Base-by-base conservation (phyloP, 179 eudicot species). In the Sideroxylon spinosum region DNA sequence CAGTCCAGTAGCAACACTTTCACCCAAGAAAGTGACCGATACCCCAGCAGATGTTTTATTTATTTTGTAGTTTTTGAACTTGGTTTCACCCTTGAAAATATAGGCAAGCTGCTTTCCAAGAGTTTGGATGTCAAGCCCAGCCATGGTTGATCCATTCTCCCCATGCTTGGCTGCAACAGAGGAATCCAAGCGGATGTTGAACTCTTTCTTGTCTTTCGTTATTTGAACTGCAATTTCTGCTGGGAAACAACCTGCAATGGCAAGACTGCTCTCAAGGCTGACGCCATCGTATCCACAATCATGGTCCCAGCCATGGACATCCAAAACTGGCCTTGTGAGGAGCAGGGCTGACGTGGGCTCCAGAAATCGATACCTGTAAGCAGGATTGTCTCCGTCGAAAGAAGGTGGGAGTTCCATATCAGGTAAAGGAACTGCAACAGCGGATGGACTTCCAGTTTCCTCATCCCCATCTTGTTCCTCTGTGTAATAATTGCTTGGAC, bases 281-380 rank as follows among this genome's bases (percentile, higher is more conserved):
- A 90, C 90, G n/a, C 91, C 89, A 25, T 88, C 90, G 25, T 87
- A 90, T 29, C 91, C 93, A 66, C 89, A 90, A 74, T 88, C 93
- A 56, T 88, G 91, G 84, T 90, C 93, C 93, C 93, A 90, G 19
- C 88, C 89, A 60, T 90, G 81, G 17, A 82, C 78, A 81, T 88
- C 91, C 84, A 90, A 29, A 23, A 90, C 89, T 10, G 90, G 91
- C 80, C 91, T 64, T 50, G 88, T 85, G 78, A 88, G 56, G 74
- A 85, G 85, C 67, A 84, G 90, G 8, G 90, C 85, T 37, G 44
- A 37, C 6, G 88, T 84, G 46, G 90, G 86, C 81, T 90, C 93
- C 85, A 90, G 79, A 81, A 88, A 86, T 53, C 90, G 85, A 70
- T 90, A 88, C 71, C 92, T 81, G 60, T 88, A 86, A 72, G 89